A percentile compares a stretch with the other conserved stretches of the same genome.
phyloP scores from a whole-genome alignment of 2,329 filamentous ascomycete species.

The Ophiostoma himal-ulmi region DNA sequence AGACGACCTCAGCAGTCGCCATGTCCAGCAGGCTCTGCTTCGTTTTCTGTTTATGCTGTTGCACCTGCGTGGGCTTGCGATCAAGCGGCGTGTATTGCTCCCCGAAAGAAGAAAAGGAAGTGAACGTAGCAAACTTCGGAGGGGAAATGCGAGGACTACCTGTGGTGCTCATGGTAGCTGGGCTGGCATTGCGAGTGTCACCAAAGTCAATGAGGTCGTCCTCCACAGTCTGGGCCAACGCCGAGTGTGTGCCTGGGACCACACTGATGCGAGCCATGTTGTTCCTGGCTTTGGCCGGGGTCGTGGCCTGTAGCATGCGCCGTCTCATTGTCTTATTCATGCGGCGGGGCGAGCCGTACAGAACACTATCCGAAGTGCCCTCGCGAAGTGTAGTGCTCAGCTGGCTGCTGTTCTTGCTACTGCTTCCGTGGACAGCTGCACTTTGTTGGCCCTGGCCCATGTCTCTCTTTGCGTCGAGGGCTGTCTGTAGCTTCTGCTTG shows the following conservation, averaged over 20 bases:
- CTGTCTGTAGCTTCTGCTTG: conserved; percentile 8
- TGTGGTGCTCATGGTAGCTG: background rate
- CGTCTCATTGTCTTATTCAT: background rate
- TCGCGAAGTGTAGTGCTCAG: background rate
- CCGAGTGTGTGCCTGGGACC: background rate
- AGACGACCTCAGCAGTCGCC: conserved; percentile 16
- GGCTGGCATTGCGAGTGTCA: background rate
- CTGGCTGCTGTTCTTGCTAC: background rate
- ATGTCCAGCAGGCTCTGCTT: conserved; percentile 15
- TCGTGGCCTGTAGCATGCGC: background rate
- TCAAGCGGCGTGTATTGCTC: background rate
- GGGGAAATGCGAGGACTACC: background rate
- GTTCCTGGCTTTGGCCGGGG: background rate
- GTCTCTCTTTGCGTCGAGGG: background rate
- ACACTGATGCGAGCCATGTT: background rate
- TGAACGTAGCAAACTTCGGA: background rate
- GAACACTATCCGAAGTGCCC: background rate
- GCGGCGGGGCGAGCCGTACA: background rate
- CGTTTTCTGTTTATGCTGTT: background rate
- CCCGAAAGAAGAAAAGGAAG: background rate
- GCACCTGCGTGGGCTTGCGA: background rate
- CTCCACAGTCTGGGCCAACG: background rate
- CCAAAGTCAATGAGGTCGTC: background rate
- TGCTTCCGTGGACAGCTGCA: background rate
- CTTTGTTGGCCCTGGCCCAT: background rate